These are phyloP conservation scores for Mucor indicus DNA, from an alignment of 371 early-diverging fungal species.

Conservation along the genomic window DNA sequence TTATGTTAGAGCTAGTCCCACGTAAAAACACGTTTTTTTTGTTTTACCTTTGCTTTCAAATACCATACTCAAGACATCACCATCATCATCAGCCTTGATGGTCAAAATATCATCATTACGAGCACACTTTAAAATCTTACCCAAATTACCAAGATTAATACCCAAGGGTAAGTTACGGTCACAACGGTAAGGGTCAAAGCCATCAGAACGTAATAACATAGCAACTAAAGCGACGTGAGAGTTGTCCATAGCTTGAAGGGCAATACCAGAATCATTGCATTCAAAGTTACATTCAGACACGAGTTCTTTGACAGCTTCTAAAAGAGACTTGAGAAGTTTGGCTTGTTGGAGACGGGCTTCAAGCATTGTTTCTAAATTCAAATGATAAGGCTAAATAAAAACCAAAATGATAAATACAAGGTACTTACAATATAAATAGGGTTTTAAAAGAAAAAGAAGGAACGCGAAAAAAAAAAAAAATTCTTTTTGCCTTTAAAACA, in stretches of 20 bases:
- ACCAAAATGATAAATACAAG: background rate
- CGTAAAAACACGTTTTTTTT: background rate
- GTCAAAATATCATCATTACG: constrained; percentile 91
- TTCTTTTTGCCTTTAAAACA: too few species aligned
- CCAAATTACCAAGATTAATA: constrained; percentile 80
- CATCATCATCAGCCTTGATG: constrained; percentile 86
- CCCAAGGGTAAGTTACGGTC: constrained; percentile 94
- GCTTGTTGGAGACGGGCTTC: constrained; percentile 80
- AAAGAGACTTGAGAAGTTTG: constrained; percentile 83
- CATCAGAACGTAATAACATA: constrained; percentile 82
- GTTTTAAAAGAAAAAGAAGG: background rate
- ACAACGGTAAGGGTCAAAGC: constrained; percentile 95
- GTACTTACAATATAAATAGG: background rate
- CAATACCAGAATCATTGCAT: constrained; percentile 93
- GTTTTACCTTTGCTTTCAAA: constrained; percentile 76
- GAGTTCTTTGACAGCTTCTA: constrained; percentile 97
- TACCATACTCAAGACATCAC: constrained; percentile 76
- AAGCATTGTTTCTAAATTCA: constrained; percentile 51
- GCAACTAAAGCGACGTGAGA: constrained; percentile 96
- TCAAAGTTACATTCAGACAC: constrained; percentile 98
- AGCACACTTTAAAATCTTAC: constrained; percentile 94
- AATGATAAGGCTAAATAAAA: too few species aligned
- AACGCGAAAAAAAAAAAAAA: background rate
- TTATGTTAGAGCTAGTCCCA: background rate
- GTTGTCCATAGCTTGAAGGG: constrained; percentile 99